Evolutionary conservation across 2,329 filamentous ascomycete species (phyloP).

Genomic region (Colletotrichum viniferum): DNA sequence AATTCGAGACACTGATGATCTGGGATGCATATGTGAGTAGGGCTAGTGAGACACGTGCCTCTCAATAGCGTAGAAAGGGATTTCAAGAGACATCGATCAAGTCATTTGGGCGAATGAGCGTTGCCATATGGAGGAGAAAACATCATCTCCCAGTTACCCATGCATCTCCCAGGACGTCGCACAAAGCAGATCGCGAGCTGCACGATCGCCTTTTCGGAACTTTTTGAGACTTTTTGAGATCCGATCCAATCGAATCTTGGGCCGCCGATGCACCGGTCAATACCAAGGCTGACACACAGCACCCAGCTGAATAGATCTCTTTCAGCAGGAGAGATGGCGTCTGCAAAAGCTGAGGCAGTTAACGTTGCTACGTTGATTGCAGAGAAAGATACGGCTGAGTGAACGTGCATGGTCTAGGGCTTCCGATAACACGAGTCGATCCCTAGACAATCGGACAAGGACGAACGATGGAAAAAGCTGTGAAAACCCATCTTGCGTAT

Average conservation of each 20-base stretch:
- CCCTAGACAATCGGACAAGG: rapidly evolving
- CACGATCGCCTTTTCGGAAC: background rate
- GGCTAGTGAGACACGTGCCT: no score
- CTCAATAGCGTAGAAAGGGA: no score
- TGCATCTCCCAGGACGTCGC: background rate
- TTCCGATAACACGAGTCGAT: background rate
- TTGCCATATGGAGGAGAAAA: no score
- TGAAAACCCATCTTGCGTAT: background rate
- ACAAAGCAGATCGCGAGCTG: background rate
- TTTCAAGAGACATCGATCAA: no score
- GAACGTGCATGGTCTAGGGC: no score
- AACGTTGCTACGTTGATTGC: background rate
- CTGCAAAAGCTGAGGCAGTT: background rate
- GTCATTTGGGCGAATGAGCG: no score
- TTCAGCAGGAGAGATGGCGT: background rate
- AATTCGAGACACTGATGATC: no score
- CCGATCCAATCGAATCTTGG: background rate
- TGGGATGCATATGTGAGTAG: no score
- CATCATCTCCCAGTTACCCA: no score
- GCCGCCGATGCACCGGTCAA: background rate
- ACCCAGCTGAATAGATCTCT: background rate
- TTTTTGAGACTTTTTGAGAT: background rate
- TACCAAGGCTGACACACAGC: background rate
- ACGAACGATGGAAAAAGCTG: background rate
- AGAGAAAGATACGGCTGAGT: no score